Percentiles rank a stretch among this genome's conserved stretches.
Evolutionary conservation across 257 asterid genomes (phyloP).

Genomic region (Solanum sitiens): DNA sequence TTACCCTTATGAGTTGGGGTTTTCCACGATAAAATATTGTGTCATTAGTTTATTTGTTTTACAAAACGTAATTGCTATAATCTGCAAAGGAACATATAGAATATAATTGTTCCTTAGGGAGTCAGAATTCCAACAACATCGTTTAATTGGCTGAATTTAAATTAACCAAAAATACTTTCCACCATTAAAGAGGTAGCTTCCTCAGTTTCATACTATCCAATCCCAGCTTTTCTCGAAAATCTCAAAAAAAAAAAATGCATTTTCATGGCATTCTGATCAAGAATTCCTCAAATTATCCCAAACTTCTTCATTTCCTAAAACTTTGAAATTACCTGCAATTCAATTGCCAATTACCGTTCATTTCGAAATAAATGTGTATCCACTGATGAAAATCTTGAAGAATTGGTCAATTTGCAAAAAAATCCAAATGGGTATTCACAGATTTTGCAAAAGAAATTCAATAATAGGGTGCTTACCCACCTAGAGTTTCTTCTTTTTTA

Average conservation of each 20-base stretch:
- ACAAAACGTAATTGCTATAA: too few species aligned
- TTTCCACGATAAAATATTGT: too few species aligned
- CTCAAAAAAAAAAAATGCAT: constrained; percentile 9
- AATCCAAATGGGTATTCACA: constrained; percentile 23
- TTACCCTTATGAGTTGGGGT: too few species aligned
- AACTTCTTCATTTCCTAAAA: constrained; percentile 49
- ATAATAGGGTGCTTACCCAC: constrained; percentile 56
- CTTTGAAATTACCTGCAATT: constrained; percentile 50
- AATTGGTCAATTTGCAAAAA: constrained; percentile 19
- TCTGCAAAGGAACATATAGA: too few species aligned
- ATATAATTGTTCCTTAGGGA: too few species aligned
- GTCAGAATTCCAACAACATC: too few species aligned
- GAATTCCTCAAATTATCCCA: constrained; percentile 21
- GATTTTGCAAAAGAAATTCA: constrained; percentile 11
- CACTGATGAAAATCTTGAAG: constrained; percentile 26
- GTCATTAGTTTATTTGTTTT: too few species aligned
- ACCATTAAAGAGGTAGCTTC: constrained; percentile 44
- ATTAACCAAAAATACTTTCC: neutral
- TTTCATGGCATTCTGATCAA: constrained; percentile 23
- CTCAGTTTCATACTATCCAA: constrained; percentile 37
- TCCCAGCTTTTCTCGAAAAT: constrained; percentile 17
- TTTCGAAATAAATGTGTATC: constrained; percentile 13
- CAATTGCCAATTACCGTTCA: constrained; percentile 30
- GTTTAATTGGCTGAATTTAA: too few species aligned
- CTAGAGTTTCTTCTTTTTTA: constrained; percentile 38